These are phyloP conservation scores for Penicillium odoratum DNA, from an alignment of 495 filamentous ascomycete species.

Conservation along the genomic window DNA sequence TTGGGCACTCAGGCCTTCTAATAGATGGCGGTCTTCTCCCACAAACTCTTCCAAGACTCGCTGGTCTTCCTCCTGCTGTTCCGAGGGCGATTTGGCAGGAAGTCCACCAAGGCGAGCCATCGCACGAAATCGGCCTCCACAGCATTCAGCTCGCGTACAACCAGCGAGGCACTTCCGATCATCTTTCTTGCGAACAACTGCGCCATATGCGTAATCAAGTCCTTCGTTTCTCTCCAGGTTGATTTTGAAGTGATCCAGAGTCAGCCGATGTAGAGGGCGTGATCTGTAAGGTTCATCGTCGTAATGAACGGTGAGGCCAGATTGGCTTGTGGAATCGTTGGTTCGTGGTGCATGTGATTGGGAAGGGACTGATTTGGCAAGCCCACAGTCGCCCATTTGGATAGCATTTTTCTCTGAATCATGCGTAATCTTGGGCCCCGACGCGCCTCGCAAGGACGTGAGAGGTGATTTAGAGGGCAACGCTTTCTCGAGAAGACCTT, in stretches of 20 bases:
- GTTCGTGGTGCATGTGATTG: not conserved
- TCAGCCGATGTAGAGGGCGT: slow-evolving; percentile 51
- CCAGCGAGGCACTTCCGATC: slow-evolving; percentile 76
- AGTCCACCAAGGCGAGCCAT: slow-evolving; percentile 53
- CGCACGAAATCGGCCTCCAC: slow-evolving; percentile 68
- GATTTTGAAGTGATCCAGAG: slow-evolving; percentile 74
- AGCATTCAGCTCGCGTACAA: slow-evolving; percentile 75
- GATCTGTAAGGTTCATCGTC: slow-evolving; percentile 51
- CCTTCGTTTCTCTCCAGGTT: slow-evolving; percentile 76
- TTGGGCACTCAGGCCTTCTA: slow-evolving; percentile 45
- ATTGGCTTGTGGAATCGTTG: slow-evolving; percentile 6
- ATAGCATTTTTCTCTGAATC: not conserved
- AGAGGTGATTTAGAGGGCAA: slow-evolving; percentile 31
- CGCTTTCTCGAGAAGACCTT: slow-evolving; percentile 38
- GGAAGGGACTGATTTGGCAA: not conserved
- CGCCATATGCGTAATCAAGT: slow-evolving; percentile 68
- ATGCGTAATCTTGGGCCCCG: not conserved
- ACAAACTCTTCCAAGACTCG: slow-evolving; percentile 65
- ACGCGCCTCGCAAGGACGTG: not conserved
- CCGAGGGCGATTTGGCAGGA: slow-evolving; percentile 18
- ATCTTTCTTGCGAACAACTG: slow-evolving; percentile 71
- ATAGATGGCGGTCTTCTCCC: slow-evolving; percentile 50
- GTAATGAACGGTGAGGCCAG: slow-evolving; percentile 18
- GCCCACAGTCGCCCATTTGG: not conserved
- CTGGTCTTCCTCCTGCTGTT: slow-evolving; percentile 48